Conservation (phyloP, 1,284 basidiomycete genomes). For the Trametes versicolor region DNA sequence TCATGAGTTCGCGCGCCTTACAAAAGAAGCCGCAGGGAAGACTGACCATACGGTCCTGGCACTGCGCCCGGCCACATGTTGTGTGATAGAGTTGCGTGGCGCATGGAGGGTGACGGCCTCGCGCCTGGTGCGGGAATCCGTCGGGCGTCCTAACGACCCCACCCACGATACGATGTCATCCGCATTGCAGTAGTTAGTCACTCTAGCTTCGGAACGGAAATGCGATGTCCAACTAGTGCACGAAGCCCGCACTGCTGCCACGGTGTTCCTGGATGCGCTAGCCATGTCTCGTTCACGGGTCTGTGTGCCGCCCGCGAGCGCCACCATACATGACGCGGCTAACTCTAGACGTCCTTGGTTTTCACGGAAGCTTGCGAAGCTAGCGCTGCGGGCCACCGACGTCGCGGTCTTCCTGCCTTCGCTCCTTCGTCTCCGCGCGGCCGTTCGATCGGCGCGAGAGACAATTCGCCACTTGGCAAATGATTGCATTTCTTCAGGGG, state of each 20-base stretch:
- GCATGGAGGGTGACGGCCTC: neutral
- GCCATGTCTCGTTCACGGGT: neutral
- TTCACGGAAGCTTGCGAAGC: conserved; percentile 14
- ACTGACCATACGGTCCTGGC: conserved; percentile 1
- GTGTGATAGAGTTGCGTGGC: conserved; percentile 13
- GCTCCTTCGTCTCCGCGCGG: conserved; percentile 5
- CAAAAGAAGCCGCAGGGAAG: neutral
- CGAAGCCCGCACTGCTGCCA: neutral
- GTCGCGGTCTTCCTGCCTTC: neutral
- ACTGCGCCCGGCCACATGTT: conserved; percentile 3
- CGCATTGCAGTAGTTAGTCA: neutral
- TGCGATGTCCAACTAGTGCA: neutral
- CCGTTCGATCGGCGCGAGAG: conserved; percentile 7
- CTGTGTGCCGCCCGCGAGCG: neutral
- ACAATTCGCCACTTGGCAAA: neutral
- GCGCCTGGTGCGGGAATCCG: conserved; percentile 8
- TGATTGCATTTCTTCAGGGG: conserved; percentile 2
- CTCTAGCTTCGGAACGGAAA: neutral
- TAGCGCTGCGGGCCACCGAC: neutral
- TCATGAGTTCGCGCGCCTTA: neutral
- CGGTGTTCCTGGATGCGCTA: neutral
- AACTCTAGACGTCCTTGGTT: neutral
- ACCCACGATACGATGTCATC: neutral
- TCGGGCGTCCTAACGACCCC: conserved; percentile 7
- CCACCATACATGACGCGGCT: neutral